A percentile compares a stretch with the other conserved stretches of the same genome.
phyloP scores from a whole-genome alignment of 2,329 filamentous ascomycete species.

The Pseudogymnoascus sp. region DNA sequence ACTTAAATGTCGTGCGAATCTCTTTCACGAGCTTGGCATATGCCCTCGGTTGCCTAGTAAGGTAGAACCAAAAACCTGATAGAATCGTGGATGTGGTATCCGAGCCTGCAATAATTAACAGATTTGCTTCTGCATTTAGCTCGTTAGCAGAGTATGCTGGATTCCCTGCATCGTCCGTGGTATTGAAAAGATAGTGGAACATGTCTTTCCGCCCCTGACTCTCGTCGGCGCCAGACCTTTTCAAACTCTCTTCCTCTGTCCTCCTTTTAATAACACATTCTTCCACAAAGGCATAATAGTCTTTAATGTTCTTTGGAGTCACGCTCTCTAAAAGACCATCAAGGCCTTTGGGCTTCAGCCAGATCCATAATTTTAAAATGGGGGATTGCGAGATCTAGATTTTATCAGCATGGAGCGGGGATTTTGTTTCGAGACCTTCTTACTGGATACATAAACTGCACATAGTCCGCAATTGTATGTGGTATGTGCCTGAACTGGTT shows the following conservation, averaged over 20 bases:
- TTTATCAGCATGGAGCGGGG: neutral
- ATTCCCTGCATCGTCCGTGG: neutral
- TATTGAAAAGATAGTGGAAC: neutral
- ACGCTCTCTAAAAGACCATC: neutral
- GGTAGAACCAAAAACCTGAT: conserved; percentile 30
- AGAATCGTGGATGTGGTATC: conserved; percentile 14
- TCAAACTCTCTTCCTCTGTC: neutral
- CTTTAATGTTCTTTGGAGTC: neutral
- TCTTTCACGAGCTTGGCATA: conserved; percentile 26
- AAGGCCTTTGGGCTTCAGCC: conserved; percentile 12
- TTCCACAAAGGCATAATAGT: neutral
- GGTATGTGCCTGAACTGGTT: conserved; percentile 13
- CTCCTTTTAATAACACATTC: neutral
- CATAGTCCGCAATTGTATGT: conserved; percentile 1
- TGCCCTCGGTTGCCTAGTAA: conserved; percentile 24
- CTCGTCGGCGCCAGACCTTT: neutral
- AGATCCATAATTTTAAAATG: neutral
- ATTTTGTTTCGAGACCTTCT: neutral
- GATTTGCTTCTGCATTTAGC: conserved; percentile 19
- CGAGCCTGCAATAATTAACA: conserved; percentile 3
- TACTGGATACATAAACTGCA: conserved; percentile 12
- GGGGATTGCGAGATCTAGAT: conserved; percentile 7
- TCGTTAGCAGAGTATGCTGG: neutral
- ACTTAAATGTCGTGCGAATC: conserved; percentile 29
- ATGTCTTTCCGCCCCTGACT: neutral